Percentiles rank a stretch among this genome's conserved stretches.
Conservation (phyloP, 2,329 filamentous ascomycete species). For the Metarhizium brunneum region DNA sequence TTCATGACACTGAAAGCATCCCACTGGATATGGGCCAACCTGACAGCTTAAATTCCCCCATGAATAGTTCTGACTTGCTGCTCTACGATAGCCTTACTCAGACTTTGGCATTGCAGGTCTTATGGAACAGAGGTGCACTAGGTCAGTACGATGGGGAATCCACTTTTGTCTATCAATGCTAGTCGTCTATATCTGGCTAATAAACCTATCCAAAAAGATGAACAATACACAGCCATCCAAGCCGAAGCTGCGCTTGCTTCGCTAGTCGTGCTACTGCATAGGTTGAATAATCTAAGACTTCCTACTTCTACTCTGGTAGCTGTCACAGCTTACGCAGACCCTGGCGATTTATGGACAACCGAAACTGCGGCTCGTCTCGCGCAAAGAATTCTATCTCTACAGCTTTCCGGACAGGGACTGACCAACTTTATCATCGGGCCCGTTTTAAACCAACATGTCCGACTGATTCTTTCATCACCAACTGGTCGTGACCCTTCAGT, state of each 20-base stretch:
- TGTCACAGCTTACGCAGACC: conserved; percentile 22
- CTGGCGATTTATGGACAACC: conserved; percentile 29
- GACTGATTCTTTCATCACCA: conserved; percentile 14
- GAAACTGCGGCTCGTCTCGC: conserved; percentile 20
- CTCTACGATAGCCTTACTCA: not conserved
- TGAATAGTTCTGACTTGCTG: not conserved
- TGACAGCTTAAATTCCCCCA: not conserved
- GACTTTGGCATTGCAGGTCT: not conserved
- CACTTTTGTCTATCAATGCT: not conserved
- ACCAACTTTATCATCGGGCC: conserved; percentile 39
- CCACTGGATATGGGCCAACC: not conserved
- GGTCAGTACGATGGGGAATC: not conserved
- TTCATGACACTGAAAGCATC: not conserved
- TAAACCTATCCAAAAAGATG: not conserved
- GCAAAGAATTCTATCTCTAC: conserved; percentile 18
- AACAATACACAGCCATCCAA: conserved; percentile 3
- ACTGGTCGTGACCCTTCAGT: not conserved
- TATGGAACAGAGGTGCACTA: not conserved
- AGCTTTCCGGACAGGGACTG: conserved; percentile 12
- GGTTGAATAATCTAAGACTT: not conserved
- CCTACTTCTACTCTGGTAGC: conserved; percentile 18
- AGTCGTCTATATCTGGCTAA: not conserved
- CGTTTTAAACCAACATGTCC: conserved; percentile 54
- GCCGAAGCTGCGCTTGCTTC: conserved; percentile 19
- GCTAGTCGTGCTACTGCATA: conserved; percentile 16